Percentiles rank a stretch among this genome's conserved stretches.
Evolutionary conservation across 176 grass and related monocot genomes (phyloP).

Genomic region (Triticum aestivum): DNA sequence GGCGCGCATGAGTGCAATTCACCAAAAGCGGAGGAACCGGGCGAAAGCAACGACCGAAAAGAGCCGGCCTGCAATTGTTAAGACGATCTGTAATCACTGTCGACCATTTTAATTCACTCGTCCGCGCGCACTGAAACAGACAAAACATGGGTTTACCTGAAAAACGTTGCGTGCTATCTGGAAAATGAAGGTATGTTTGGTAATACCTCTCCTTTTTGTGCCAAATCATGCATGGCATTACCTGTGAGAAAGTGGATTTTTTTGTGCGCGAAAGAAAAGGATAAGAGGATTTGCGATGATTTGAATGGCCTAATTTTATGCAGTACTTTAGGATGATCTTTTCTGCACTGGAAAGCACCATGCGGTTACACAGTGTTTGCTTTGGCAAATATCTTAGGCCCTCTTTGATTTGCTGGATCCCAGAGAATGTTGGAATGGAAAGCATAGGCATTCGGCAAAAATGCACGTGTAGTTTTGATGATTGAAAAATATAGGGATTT

Average conservation of each 20-base stretch:
- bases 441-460: not conserved
- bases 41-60: slow-evolving; percentile 32
- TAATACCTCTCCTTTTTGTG: not conserved
- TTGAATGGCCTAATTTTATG: slow-evolving; percentile 32
- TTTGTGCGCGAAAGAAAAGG: not conserved
- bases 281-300: not conserved
- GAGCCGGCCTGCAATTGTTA: not conserved
- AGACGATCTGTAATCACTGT: slow-evolving; percentile 23
- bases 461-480: not conserved
- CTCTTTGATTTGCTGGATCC: not conserved
- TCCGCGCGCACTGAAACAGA: slow-evolving; percentile 32
- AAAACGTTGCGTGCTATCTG: slow-evolving; percentile 1
- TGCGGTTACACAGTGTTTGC: not conserved
- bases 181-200: slow-evolving; percentile 19
- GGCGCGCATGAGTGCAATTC: slow-evolving; percentile 1
- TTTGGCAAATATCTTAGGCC: slow-evolving; percentile 14
- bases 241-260: not conserved
- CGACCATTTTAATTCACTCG: slow-evolving; percentile 18
- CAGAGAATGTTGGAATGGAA: not conserved
- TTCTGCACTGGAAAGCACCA: slow-evolving; percentile 13
- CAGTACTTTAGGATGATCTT: slow-evolving; percentile 19
- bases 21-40: not conserved
- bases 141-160: slow-evolving; percentile 12
- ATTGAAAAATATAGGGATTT: not conserved
- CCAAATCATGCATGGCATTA: slow-evolving; percentile 32